Base-by-base conservation (phyloP, 2,329 filamentous ascomycete genomes). In the Epichloe amarillans region DNA sequence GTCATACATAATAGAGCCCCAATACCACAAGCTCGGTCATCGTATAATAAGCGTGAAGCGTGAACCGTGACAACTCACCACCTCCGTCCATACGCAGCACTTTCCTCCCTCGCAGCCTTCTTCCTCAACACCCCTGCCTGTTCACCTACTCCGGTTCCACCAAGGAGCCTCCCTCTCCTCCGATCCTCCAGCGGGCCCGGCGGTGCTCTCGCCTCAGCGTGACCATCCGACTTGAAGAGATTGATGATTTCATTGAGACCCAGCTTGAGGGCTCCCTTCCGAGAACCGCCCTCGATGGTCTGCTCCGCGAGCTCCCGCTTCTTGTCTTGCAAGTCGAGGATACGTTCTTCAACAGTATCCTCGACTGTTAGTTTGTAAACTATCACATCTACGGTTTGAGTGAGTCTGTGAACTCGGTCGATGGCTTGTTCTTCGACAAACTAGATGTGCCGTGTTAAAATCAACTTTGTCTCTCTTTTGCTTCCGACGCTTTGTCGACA, bases 391-490 rank as follows among this genome's bases (percentile, higher is more conserved):
- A 91, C 77, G 1, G 88, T 96, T 68, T 98, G 93, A 40, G 95
- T 97, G 49, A 98, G 83, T n/a, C 93, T 88, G 65, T 98, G 93
- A 26, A 98, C 93, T 50, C 93, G 88, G 67, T 98, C 93, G 59
- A 98, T 98, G 46, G 93, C 93, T 73, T 98, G 93, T 66, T 98
- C 93, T 72, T 98, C 93, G 36, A 98, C 88, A 62, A 98, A 98
- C 79, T 87, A 58, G 3, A 21, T 14, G 19, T 30, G 33, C 14
- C 23, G 26, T 42, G 40, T 42, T 23, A 42, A 19, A 42, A 19
- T 21, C 3, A 12, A 10, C 10, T 26, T 42, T 47, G 46, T 30
- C 26, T 10, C 26, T 30, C 8, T 2, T 30, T 30, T 30, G 8
- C 3, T 4, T 11, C 26, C 26, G 26, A 11, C 26, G 26, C 26